Base-by-base conservation (phyloP, 2,329 filamentous ascomycete genomes). In the Ascochyta rabiei region DNA sequence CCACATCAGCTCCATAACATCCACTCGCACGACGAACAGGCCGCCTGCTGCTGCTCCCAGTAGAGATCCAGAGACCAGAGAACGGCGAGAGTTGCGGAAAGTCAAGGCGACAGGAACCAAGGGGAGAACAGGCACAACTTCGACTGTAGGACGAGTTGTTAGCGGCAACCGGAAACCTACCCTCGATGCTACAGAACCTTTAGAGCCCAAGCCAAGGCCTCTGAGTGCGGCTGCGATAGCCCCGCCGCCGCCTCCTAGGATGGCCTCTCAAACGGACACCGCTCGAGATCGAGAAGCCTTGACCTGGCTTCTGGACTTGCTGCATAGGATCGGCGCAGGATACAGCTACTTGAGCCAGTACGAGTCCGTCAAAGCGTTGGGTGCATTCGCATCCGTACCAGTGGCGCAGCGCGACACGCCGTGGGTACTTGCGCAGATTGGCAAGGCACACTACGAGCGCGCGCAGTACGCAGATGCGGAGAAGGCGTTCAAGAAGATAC, bases 361-460 rank as follows among this genome's bases (percentile, higher is more conserved):
- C 71, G 87, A 89, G 64, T 91, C 90, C 62, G 80, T 85, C 19
- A 87, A 95, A 56, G 90, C 95, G 2, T 78, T 97, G 41, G 84
- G 89, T 57, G 82, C 86, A 2, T 92, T 93, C 71, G 83, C 83
- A 56, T 82, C 86, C 0, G 79, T 99, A 18, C 87, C 91, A 1
- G 79, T 84, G 26, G 78, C 81, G 5, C 93, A 98, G 67, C 87
- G 91, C 64, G 92, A 96, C 59, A 96, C 93, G 1, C 91, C 95
- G 1, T 98, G 92, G 90, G 91, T 97, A 13, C 82, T 97, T 52
- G 88, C 92, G 6, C 91, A 96, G 69, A 88, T 98, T 70, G 96
- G 92, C 7, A 89, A 91, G 63, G 91, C 93, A 16, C 86, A 96
- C 70, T 96, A 96, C 72, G 95, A 99, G 78, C 90, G 93, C 72